Evolutionary conservation across 176 grass and related monocot species (phyloP).

Genomic region (Neostapfia colusana): DNA sequence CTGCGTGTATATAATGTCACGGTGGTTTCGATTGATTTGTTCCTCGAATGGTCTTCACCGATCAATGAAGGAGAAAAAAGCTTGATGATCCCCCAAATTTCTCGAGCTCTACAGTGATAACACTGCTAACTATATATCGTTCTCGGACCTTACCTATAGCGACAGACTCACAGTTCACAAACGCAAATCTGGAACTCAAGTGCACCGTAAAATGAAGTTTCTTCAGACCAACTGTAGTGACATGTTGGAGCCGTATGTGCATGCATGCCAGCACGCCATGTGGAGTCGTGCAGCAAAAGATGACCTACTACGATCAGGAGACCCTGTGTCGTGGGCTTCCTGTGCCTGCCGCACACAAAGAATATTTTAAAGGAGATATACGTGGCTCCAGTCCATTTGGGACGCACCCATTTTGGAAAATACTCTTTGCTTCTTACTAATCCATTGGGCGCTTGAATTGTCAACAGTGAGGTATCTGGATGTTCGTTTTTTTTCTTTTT

Average conservation of each 20-base stretch:
- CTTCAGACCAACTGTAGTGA: background rate
- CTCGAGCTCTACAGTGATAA: background rate
- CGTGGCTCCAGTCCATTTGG: background rate
- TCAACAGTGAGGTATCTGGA: background rate
- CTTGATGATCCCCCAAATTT: background rate
- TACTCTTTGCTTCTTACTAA: background rate
- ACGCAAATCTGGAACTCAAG: background rate
- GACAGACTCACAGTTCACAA: background rate
- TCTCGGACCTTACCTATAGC: background rate
- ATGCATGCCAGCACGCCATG: background rate
- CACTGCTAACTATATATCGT: background rate
- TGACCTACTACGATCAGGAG: background rate
- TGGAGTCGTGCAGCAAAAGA: background rate
- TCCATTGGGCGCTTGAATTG: background rate
- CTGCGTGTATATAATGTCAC: background rate
- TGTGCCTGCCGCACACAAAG: background rate
- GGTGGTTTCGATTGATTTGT: background rate
- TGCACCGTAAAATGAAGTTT: background rate
- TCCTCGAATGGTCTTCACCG: background rate
- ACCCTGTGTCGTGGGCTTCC: background rate
- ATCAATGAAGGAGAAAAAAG: slow-evolving; percentile 9
- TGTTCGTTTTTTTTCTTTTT: too few relatives aligned
- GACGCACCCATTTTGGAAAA: background rate
- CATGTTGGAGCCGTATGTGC: background rate
- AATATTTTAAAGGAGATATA: background rate